Evolutionary conservation across 2,329 filamentous ascomycete species (phyloP), one percentile per base, ranked within the genome.

Genomic region (Mycocentrospora acerina): DNA sequence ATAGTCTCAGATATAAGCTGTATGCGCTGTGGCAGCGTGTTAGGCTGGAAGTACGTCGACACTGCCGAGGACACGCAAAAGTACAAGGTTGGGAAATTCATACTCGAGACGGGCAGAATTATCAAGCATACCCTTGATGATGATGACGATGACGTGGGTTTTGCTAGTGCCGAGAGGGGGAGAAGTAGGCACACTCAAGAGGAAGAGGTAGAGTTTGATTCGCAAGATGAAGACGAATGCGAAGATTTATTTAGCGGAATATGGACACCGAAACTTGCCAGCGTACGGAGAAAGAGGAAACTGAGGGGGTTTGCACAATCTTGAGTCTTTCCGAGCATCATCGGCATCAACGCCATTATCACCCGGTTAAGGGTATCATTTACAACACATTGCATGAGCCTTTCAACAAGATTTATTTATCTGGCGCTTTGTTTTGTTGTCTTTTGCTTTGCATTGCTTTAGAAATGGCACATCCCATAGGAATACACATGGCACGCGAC

Each of bases 81-180:
- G 38, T 84, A 84, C 55, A 84, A 84, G 55, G 77, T 83, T 2
- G 81, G 81, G n/a, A 83, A 83, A 56, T 83, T 79, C 48, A 84
- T 84, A 18, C 61, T 84, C 18, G 81, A 84, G 61, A 82, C 79
- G 29, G 79, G 75, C 60, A 68, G 74, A 36, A 75, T 81, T 7
- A 72, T 71, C 16, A 64, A 71, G 19, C 67, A 68, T 12, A 22
- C 19, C 5, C 19, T 22, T 22, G 68, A 71, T 13, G 72, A 64
- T 14, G 83, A 81, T 80, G 79, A 81, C 44, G 58, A 50, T 7
- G 59, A 53, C 2, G 52, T 59, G 3, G 56, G 50, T 10, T 57
- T 39, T 3, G 64, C 19, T 3, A 6, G 16, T 5, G 33, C 16
- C 2, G 39, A 26, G 19, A 24, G 4, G 17, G 14, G 11, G 33